These are phyloP conservation scores for Extremus antarcticus DNA, from an alignment of 495 filamentous ascomycete genomes.

Conservation along the genomic window DNA sequence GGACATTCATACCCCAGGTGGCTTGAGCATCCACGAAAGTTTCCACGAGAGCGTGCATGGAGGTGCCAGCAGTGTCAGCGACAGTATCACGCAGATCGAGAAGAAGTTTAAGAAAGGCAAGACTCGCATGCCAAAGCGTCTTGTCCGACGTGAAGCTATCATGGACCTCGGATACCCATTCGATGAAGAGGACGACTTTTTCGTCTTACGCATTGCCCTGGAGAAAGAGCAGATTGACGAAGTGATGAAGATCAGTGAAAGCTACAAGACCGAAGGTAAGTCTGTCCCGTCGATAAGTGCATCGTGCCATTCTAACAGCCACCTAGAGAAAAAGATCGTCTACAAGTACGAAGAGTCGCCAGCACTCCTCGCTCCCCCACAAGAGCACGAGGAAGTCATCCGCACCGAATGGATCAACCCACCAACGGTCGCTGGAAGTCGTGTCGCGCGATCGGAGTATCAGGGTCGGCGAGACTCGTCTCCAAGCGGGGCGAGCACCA, in stretches of 20 bases:
- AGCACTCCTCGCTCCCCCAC: constrained; percentile 28
- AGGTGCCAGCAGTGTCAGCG: constrained; percentile 25
- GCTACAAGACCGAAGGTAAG: constrained; percentile 44
- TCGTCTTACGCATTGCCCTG: constrained; percentile 70
- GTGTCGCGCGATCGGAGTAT: constrained; percentile 2
- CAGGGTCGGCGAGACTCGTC: constrained; percentile 16
- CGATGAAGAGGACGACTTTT: constrained; percentile 70
- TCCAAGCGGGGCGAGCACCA: constrained; percentile 6
- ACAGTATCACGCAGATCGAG: constrained; percentile 26
- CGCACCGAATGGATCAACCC: constrained; percentile 24
- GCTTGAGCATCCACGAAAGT: constrained; percentile 13
- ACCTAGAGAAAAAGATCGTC: constrained; percentile 22
- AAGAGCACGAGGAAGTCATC: constrained; percentile 23
- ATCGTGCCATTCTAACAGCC: background rate
- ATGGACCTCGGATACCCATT: constrained; percentile 78
- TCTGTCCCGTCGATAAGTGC: background rate
- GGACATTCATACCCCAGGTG: background rate
- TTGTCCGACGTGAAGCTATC: constrained; percentile 66
- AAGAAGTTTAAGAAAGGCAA: constrained; percentile 68
- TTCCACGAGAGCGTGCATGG: constrained; percentile 23
- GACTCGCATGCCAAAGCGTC: constrained; percentile 67
- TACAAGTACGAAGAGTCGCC: constrained; percentile 30
- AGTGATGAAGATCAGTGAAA: constrained; percentile 65
- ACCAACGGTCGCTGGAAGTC: constrained; percentile 14
- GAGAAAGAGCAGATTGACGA: constrained; percentile 86